A percentile compares a stretch with the other conserved stretches of the same genome.
These are phyloP conservation scores for Colletotrichum sp. DNA, from an alignment of 2,329 filamentous ascomycete species.

Conservation along the genomic window DNA sequence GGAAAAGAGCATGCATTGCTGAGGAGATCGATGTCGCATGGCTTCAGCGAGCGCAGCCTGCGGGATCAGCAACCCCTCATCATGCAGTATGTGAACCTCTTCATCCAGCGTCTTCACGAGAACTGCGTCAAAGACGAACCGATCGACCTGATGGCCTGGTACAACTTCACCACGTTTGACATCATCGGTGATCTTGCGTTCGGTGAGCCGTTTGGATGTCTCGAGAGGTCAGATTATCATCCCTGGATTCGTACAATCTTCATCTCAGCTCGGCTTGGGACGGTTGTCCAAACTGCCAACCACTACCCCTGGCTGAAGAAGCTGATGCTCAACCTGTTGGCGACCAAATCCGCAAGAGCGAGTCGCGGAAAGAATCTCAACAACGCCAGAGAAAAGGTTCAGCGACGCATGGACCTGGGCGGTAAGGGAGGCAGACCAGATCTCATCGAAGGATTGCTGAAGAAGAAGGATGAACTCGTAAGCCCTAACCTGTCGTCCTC, in stretches of 20 bases:
- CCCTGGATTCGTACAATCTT: constrained; percentile 5
- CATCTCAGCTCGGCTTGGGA: background rate
- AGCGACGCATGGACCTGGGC: constrained; percentile 10
- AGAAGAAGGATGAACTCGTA: constrained; percentile 13
- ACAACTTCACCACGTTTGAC: constrained; percentile 25
- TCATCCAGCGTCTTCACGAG: constrained; percentile 16
- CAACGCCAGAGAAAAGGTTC: background rate
- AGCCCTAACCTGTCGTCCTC: rapidly evolving
- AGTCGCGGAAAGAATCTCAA: background rate
- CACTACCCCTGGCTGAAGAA: background rate
- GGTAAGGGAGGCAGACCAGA: constrained; percentile 16
- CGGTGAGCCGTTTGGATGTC: constrained; percentile 21
- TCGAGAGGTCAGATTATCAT: constrained; percentile 17
- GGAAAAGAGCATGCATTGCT: constrained; percentile 21
- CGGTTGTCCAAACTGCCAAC: background rate
- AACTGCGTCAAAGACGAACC: background rate
- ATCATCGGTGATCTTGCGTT: constrained; percentile 28
- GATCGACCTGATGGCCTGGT: constrained; percentile 20
- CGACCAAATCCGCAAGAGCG: background rate
- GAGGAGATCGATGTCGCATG: constrained; percentile 27
- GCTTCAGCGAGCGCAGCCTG: constrained; percentile 33
- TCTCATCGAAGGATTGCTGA: constrained; percentile 22
- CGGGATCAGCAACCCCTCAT: constrained; percentile 33
- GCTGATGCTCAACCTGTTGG: background rate
- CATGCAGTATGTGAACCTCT: constrained; percentile 17